Evolutionary conservation across 148 eudicot genomes (phyloP).

Genomic region (Suaeda aralocaspica): DNA sequence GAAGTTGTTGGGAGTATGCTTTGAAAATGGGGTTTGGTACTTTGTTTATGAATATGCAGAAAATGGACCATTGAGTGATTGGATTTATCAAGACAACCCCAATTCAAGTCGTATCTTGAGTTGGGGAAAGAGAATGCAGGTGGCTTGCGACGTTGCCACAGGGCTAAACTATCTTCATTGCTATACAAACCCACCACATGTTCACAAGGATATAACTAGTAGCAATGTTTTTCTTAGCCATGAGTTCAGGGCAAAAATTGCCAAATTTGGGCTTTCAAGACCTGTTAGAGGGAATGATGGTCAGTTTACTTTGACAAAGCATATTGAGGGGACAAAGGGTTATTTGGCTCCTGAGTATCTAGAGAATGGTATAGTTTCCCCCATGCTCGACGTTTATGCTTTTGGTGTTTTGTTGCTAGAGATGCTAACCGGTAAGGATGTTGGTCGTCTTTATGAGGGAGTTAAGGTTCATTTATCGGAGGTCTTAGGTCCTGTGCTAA

Average conservation of each 20-base stretch:
- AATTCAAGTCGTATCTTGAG: conserved; percentile 30
- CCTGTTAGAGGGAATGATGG: conserved; percentile 36
- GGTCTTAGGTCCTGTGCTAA: conserved; percentile 31
- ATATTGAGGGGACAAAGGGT: conserved; percentile 47
- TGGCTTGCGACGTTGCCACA: conserved; percentile 64
- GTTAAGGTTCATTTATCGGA: conserved; percentile 45
- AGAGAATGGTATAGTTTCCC: conserved; percentile 53
- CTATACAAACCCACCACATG: conserved; percentile 59
- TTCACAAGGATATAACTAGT: conserved; percentile 66
- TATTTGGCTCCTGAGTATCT: conserved; percentile 77
- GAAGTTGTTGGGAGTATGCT: conserved; percentile 55
- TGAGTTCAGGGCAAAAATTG: conserved; percentile 60
- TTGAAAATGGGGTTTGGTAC: conserved; percentile 43
- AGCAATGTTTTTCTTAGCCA: conserved; percentile 46
- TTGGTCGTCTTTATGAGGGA: conserved; percentile 34
- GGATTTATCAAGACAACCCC: conserved; percentile 37
- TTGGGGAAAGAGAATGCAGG: conserved; percentile 58
- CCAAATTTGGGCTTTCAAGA: conserved; percentile 54
- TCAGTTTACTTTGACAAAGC: conserved; percentile 37
- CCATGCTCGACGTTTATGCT: conserved; percentile 75
- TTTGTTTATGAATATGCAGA: conserved; percentile 63
- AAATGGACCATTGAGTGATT: conserved; percentile 57
- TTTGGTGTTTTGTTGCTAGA: conserved; percentile 73
- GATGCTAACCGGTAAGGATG: conserved; percentile 60
- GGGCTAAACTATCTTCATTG: conserved; percentile 69